Base-by-base conservation (phyloP, 2,329 filamentous ascomycete species). In the Pseudocercospora ulei region DNA sequence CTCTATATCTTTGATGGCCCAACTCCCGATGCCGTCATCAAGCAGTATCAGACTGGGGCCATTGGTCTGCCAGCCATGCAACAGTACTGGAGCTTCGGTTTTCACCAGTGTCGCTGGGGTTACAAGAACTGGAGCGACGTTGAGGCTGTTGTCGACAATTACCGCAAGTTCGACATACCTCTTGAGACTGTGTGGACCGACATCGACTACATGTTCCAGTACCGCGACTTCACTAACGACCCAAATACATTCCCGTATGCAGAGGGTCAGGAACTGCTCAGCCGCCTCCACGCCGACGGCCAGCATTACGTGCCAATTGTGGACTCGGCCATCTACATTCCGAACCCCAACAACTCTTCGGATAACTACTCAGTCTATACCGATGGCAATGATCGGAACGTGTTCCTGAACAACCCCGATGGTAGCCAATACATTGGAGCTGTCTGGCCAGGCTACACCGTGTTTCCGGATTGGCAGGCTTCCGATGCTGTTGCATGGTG, bases 41-140 rank as follows among this genome's bases (percentile, higher is more conserved):
- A 74, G 56, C 71, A 80, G 23, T 90, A 88, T 56, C 77, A 82
- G 51, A 47, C 64, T 40, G 76, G 72, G 37, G 72, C 78, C 1
- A 66, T 79, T 35, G 82, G 83, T 0, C 64, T 82, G 3, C 82
- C 83, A 1, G 77, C 77, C 0, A 78, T 88, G 75, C 80, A 87
- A 55, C 78, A 82, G 49, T 90, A 90, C 63, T 88, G 76, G 69
- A 76, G 78, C 0, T 75, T 92, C 44, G 85, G 85, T 0, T 88
- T 72, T 56, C 84, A 92, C 49, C 83, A 92, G 57, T 88, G 82
- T 52, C 72, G 82, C 43, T 90, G 83, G 77, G 84, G 83, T 1
- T 90, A 90, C 57, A 65, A 70, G 24, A 84, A 82, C 52, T 85
- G 80, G 75, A 72, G 73, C 1, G 68, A 75, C 17, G 55, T 84